phyloP scores from a whole-genome alignment of 2,329 filamentous ascomycete genomes.

The Coniosporium tulheliwenetii region DNA sequence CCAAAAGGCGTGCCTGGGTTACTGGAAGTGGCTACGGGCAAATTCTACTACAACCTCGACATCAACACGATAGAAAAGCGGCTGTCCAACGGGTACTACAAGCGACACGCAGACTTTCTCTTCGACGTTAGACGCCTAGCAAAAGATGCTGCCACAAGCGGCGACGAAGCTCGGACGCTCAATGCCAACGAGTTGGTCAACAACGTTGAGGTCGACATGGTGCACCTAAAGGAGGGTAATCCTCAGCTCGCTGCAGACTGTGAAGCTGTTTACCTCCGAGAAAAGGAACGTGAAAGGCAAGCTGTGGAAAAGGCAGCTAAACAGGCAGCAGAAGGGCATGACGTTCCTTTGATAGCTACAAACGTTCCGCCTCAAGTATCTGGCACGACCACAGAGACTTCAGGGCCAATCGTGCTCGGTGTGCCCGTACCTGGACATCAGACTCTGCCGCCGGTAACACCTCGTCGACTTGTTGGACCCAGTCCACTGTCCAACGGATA shows the following conservation, averaged over 20 bases:
- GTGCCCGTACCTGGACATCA: slow-evolving; percentile 43
- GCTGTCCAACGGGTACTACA: slow-evolving; percentile 94
- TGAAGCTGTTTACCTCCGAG: slow-evolving; percentile 63
- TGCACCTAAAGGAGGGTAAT: slow-evolving; percentile 51
- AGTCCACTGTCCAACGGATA: slow-evolving; percentile 46
- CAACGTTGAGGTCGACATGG: slow-evolving; percentile 89
- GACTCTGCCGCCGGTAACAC: slow-evolving; percentile 28
- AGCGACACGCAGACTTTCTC: slow-evolving; percentile 75
- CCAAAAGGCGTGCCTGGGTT: slow-evolving; percentile 64
- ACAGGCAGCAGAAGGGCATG: slow-evolving; percentile 38
- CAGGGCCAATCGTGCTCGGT: slow-evolving; percentile 39
- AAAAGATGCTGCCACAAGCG: slow-evolving; percentile 67
- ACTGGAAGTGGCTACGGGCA: slow-evolving; percentile 56
- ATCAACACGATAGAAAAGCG: slow-evolving; percentile 87
- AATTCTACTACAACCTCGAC: slow-evolving; percentile 92
- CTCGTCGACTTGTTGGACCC: slow-evolving; percentile 37
- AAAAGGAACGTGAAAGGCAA: slow-evolving; percentile 47
- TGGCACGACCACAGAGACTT: slow-evolving; percentile 24
- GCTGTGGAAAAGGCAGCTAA: slow-evolving; percentile 42
- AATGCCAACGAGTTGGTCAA: slow-evolving; percentile 84
- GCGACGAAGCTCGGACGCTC: slow-evolving; percentile 68
- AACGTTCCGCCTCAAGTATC: slow-evolving; percentile 25
- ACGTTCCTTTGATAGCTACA: slow-evolving; percentile 23
- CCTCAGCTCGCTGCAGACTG: slow-evolving; percentile 54
- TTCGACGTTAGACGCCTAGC: slow-evolving; percentile 72